Evolutionary conservation across 805 yeast genomes (phyloP).

Genomic region (Saturnispora kantuleensis): DNA sequence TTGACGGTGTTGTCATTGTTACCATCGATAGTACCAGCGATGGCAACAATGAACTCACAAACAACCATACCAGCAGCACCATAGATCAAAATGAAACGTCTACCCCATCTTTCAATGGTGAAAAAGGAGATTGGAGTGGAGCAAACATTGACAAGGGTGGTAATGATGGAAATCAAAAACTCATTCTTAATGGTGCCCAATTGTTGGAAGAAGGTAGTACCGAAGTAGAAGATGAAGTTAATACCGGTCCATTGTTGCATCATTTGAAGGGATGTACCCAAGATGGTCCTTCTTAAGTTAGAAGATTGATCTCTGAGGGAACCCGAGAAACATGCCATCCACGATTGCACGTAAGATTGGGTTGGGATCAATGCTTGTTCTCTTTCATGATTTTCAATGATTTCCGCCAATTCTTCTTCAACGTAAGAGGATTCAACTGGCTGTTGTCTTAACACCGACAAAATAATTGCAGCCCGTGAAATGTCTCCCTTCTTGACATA

Average conservation of each 20-base stretch:
- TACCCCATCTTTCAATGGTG: constrained; percentile 51
- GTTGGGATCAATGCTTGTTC: constrained; percentile 30
- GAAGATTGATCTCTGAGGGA: constrained; percentile 28
- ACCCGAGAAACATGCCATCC: constrained; percentile 38
- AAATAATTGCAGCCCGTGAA: constrained; percentile 47
- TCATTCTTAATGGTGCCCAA: constrained; percentile 38
- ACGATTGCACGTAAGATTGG: constrained; percentile 28
- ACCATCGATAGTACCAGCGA: constrained; percentile 26
- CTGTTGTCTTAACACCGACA: constrained; percentile 46
- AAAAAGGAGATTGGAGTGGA: constrained; percentile 48
- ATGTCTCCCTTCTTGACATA: constrained; percentile 46
- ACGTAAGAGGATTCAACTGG: constrained; percentile 37
- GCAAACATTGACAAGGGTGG: constrained; percentile 43
- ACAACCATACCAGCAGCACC: constrained; percentile 42
- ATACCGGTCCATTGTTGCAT: constrained; percentile 74
- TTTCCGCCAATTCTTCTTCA: constrained; percentile 41
- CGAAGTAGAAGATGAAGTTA: constrained; percentile 67
- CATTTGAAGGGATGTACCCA: constrained; percentile 35
- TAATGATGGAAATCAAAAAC: constrained; percentile 42
- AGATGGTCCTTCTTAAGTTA: constrained; percentile 34
- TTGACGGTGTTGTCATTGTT: constrained; percentile 21
- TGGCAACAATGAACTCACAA: constrained; percentile 52
- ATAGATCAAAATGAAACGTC: constrained; percentile 37
- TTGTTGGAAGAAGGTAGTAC: constrained; percentile 54
- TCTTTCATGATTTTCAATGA: constrained; percentile 40